Evolutionary conservation across 2,329 filamentous ascomycete genomes (phyloP), one percentile per base, ranked within the genome.

Genomic region (Sporothrix luriei): DNA sequence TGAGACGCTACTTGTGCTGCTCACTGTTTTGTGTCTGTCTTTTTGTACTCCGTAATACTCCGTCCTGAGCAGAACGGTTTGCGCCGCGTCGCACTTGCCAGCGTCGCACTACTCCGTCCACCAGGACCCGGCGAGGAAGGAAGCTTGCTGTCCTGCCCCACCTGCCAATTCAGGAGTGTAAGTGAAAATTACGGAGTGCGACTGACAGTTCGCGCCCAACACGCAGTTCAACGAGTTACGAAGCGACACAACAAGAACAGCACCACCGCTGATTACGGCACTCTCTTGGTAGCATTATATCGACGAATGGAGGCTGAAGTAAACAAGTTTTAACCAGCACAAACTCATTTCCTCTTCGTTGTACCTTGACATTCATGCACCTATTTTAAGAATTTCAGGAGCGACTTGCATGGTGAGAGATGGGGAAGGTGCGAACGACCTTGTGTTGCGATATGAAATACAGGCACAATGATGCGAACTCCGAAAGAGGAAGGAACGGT

Each of bases 121-220:
- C 9, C n/a, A n/a, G 57, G n/a, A 46, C 19, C 57, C 19, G 16
- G 33, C 33, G 19, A 13, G 11, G 33, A 21, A 61, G 57, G 19
- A 43, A 48, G 61, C 29, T 59, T 59, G 26, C 55, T 57, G 54
- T 19, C 29, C n/a, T 67, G 51, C 65, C 65, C 65, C 65, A 67
- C 65, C 48, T 67, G 65, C 65, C 65, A 26, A 48, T 57, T 55
- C n/a, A 46, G 51, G 65, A 55, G 64, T 54, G 64, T 54, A 66
- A 65, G 62, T 65, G 62, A 65, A 38, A 33, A 65, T 33, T 5
- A 33, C 33, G 1, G 1, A 33, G 33, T 33, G 43, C 40, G 29
- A 26, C 24, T 4, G 61, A 29, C 43, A 16, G 40, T 33, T 65
- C 48, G n/a, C 24, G 64, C 54, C 21, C 4, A 24, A 52, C 48